Evolutionary conservation across 2,329 filamentous ascomycete species (phyloP), one percentile per base, ranked within the genome.

Genomic region (Phialophora expanda): DNA sequence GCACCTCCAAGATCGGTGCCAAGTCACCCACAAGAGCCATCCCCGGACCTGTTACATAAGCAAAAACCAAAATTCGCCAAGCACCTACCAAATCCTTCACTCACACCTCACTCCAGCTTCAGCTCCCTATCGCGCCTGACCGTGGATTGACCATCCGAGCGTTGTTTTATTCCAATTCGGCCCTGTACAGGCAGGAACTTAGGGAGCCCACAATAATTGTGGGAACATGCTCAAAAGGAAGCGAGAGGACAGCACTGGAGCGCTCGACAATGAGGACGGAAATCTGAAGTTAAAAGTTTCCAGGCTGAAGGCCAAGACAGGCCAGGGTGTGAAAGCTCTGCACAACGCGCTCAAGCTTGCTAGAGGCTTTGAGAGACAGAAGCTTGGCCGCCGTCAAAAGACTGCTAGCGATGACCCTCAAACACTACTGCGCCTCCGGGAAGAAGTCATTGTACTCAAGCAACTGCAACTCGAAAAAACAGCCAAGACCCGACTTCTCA

Each of bases 321-420:
- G 82, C 34, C 79, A 83, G 55, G 82, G 82, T 28, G 80, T 82
- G 51, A 82, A 82, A 63, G 73, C 80, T 22, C 78, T 89, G 4
- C 77, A 79, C 22, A 76, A 80, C 28, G 85, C 84, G 1, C 80
- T 89, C 51, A 87, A 87, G 72, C 78, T 84, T 9, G 85, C 85
- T 41, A 84, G 85, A 51, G 84, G 84, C 11, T 87, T 89, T 69
- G 87, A 89, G 75, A 79, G 86, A 57, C 87, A 89, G 75, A 89
- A 89, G 74, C 78, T 88, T 64, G 84, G 86, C 24, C 80, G 86
- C 14, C 78, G 87, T 64, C 82, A 84, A 70, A 89, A 89, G 74
- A 80, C 79, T 2, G 85, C 85, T 0, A 78, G 76, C 48, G 78
- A 78, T 11, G 80, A 85, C 34, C 68, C 72, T 5, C 73, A 76